phyloP scores from a whole-genome alignment of 1,139 yeast genomes.

The Lodderomyces parapsilosis region DNA sequence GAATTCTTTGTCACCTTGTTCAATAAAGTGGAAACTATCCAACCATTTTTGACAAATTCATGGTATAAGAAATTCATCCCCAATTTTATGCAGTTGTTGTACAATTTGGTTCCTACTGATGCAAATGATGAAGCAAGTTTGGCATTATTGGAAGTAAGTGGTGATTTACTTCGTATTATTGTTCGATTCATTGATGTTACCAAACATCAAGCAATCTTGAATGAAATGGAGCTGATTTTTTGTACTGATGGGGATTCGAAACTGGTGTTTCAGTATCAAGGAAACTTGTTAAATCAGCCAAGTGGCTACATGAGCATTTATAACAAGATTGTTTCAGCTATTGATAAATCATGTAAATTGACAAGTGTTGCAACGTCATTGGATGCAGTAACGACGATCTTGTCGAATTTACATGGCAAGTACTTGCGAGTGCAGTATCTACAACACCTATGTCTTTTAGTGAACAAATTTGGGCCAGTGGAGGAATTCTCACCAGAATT shows the following conservation, averaged over 20 bases:
- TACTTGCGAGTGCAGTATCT: constrained; percentile 55
- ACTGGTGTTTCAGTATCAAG: constrained; percentile 10
- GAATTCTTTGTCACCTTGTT: constrained; percentile 25
- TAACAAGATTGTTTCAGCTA: constrained; percentile 48
- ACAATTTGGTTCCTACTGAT: constrained; percentile 12
- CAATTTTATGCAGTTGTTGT: constrained; percentile 20
- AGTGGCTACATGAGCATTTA: constrained; percentile 47
- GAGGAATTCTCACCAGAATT: constrained; percentile 1
- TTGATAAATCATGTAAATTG: constrained; percentile 35
- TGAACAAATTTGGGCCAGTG: constrained; percentile 43
- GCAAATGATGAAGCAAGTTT: constrained; percentile 11
- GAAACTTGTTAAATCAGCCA: constrained; percentile 31
- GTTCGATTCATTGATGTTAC: constrained; percentile 34
- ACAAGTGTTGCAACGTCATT: constrained; percentile 18
- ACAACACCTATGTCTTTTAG: constrained; percentile 54
- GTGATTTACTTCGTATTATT: constrained; percentile 37
- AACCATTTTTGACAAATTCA: constrained; percentile 40
- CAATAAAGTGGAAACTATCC: constrained; percentile 20
- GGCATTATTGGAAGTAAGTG: constrained; percentile 29
- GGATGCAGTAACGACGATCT: constrained; percentile 18
- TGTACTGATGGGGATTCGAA: constrained; percentile 8
- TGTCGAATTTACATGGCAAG: constrained; percentile 14
- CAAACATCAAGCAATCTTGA: constrained; percentile 38
- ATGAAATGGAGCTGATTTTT: constrained; percentile 19
- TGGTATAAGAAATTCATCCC: constrained; percentile 44